Base-by-base conservation (phyloP, 1,139 yeast species). In the Diutina siamensis region DNA sequence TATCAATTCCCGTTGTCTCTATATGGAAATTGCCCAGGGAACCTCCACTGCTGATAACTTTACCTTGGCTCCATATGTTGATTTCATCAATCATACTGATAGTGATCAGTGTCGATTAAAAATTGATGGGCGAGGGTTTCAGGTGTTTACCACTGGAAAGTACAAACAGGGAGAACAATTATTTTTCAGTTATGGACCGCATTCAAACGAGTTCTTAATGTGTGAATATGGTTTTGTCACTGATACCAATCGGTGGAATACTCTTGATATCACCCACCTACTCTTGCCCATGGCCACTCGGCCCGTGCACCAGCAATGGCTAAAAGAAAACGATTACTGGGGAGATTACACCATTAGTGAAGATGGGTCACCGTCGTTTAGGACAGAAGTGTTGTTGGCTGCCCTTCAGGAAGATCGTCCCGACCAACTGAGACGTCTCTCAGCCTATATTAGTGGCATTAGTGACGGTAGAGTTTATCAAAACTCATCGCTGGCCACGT, bases 21-120 rank as follows among this genome's bases (percentile, higher is more conserved):
- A 86, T 59, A 82, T 83, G 81, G 72, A 74, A 4, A 62, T 86
- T 2, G 80, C 85, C 0, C 70, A 72, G 45, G 70, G 74, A 44
- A 63, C 67, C 54, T 58, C 62, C 56, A 42, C 63, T 48, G 45
- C 72, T 55, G 88, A 83, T 53, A 83, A 86, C 57, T 81, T 88
- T 62, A 86, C 97, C 1, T 67, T 92, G 77, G 97, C 94, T 0
- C 98, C 98, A 0, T 82, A 69, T 52, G 89, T 89, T 13, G 98
- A 92, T 64, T 84, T 85, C 57, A 65, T 92, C 48, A 92, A 92
- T 62, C 97, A 92, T 61, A 66, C 78, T 10, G 62, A 72, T 32
- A 68, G 68, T 1, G 78, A 76, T 40, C 75, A 72, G 45, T 80
- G 86, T 49, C 60, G 62, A 1, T 60, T 80, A 44, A 68, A 70